phyloP scores from a whole-genome alignment of 208 protist species.

The Acanthamoeba lenticulata region DNA sequence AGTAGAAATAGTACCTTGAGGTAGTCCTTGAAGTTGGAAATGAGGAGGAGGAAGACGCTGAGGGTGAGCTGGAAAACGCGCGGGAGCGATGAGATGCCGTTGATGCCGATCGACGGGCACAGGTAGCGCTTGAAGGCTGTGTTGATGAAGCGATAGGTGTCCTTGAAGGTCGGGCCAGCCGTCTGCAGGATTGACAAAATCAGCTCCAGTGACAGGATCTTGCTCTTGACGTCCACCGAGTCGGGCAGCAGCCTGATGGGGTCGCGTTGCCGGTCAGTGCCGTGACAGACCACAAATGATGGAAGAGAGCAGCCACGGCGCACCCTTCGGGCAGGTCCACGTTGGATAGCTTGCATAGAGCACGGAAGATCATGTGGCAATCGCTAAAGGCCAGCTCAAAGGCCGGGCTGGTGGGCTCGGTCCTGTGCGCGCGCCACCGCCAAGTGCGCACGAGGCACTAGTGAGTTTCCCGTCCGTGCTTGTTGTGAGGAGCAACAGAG shows the following conservation, averaged over 20 bases:
- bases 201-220: constrained; percentile 87
- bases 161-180: constrained; percentile 91
- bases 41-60: constrained; percentile 91
- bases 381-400: constrained; percentile 69
- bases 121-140: constrained; percentile 89
- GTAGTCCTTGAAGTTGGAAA: constrained; percentile 91
- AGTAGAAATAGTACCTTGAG: constrained; percentile 87
- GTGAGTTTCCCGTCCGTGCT: no score
- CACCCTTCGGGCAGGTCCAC: constrained; percentile 79
- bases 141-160: constrained; percentile 83
- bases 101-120: constrained; percentile 90
- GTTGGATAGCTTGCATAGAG: constrained; percentile 86
- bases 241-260: constrained; percentile 65
- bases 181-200: constrained; percentile 88
- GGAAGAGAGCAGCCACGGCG: background rate
- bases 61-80: constrained; percentile 93
- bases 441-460: no score
- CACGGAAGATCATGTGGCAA: constrained; percentile 81
- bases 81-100: constrained; percentile 89
- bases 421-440: no score
- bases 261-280: background rate
- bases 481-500: no score
- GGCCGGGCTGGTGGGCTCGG: background rate
- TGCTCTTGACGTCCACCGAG: constrained; percentile 85
- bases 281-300: background rate